Conservation (phyloP, 2,329 filamentous ascomycete genomes). For the Calcarisporium arbuscula region DNA sequence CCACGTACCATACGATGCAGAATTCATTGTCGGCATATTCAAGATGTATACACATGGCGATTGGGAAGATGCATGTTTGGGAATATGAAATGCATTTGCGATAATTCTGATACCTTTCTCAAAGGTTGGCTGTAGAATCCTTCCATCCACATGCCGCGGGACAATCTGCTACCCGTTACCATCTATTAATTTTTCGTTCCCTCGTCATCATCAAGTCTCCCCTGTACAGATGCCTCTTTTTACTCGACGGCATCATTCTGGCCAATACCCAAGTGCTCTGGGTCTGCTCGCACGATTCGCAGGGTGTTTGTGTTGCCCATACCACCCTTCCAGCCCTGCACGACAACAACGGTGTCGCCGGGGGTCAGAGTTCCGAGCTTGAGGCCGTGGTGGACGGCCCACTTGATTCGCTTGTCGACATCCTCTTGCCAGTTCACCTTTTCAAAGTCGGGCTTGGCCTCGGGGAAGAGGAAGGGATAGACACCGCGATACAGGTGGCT, state of each 20-base stretch:
- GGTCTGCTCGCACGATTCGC: conserved; percentile 56
- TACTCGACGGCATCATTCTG: conserved; percentile 22
- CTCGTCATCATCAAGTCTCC: conserved; percentile 10
- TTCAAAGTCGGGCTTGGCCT: conserved; percentile 90
- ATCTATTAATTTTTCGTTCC: conserved; percentile 10
- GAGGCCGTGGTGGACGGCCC: conserved; percentile 84
- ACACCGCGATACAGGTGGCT: conserved; percentile 95
- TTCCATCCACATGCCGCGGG: no score
- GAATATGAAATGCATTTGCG: no score
- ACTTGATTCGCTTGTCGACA: conserved; percentile 95
- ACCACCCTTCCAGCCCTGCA: conserved; percentile 87
- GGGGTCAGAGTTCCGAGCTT: conserved; percentile 69
- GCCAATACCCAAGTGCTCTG: conserved; percentile 51
- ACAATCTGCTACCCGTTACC: no score
- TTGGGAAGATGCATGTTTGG: no score
- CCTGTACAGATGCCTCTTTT: conserved; percentile 5
- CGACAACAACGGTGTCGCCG: conserved; percentile 72
- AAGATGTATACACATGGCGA: no score
- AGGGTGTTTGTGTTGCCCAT: conserved; percentile 88
- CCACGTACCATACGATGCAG: no score
- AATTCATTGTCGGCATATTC: no score
- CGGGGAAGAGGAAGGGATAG: conserved; percentile 92
- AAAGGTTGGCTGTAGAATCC: no score
- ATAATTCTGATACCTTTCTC: no score
- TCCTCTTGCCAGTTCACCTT: conserved; percentile 97